A percentile compares a stretch with the other conserved stretches of the same genome.
Evolutionary conservation across 192 early-diverging fungal genomes (phyloP).

Genomic region (Cetraspora pellucida): DNA sequence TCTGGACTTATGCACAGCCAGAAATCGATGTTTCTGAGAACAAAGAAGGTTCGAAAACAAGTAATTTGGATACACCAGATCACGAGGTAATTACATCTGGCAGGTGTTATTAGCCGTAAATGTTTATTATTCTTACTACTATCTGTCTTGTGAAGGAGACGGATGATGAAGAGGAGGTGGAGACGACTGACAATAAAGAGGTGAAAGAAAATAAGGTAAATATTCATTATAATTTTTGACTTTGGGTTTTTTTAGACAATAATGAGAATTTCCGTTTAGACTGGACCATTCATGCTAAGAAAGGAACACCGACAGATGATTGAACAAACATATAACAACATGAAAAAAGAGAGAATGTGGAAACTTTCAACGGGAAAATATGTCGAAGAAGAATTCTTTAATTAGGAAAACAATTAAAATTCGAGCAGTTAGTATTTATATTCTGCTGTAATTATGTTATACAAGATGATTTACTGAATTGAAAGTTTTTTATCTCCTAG

Average conservation of each 20-base stretch:
- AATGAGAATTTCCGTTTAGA: conserved; percentile 9
- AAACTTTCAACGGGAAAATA: conserved; percentile 32
- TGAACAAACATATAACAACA: conserved; percentile 9
- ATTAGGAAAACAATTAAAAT: conserved; percentile 25
- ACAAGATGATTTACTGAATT: neutral
- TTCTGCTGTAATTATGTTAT: conserved; percentile 6
- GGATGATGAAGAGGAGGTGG: neutral
- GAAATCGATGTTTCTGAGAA: neutral
- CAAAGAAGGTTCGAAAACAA: neutral
- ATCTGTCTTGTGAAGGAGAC: neutral
- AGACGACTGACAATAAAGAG: conserved; percentile 1
- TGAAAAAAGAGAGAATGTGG: conserved; percentile 33
- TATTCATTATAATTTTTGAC: conserved; percentile 3
- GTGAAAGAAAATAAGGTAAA: conserved; percentile 11
- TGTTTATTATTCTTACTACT: conserved; percentile 9
- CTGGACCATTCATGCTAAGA: neutral
- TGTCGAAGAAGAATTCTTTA: conserved; percentile 30
- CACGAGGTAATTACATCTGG: neutral
- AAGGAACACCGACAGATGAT: conserved; percentile 17
- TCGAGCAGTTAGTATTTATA: conserved; percentile 28
- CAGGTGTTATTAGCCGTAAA: too few relatives aligned
- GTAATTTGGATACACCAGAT: too few relatives aligned
- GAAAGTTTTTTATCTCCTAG: conserved; percentile 24
- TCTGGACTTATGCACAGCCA: neutral
- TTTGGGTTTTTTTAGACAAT: neutral